A percentile compares a stretch with the other conserved stretches of the same genome.
Evolutionary conservation across 805 yeast genomes (phyloP).

Genomic region (Yamadazyma takamatsuzukensis): DNA sequence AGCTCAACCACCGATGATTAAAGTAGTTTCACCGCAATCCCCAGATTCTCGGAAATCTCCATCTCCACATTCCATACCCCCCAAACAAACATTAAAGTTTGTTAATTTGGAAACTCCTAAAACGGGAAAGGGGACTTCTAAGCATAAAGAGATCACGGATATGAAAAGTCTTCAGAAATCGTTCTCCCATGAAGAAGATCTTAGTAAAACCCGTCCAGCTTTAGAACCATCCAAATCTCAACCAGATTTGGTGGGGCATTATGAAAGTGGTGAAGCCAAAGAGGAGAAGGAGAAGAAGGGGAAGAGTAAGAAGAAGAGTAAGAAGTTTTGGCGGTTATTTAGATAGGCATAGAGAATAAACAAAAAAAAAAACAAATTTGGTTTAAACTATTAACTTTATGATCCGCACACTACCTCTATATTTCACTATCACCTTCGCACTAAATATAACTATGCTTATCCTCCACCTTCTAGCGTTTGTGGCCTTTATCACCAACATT

Average conservation of each 20-base stretch:
- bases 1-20: constrained; percentile 6
- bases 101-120: constrained; percentile 19
- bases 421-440: no score
- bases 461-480: no score
- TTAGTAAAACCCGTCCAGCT: constrained; percentile 16
- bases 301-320: constrained; percentile 25
- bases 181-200: constrained; percentile 35
- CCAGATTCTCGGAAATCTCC: constrained; percentile 4
- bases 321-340: constrained; percentile 35
- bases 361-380: neutral
- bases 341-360: constrained; percentile 5
- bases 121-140: constrained; percentile 9
- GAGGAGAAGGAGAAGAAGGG: constrained; percentile 4
- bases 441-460: no score
- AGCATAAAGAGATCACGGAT: constrained; percentile 12
- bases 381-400: no score
- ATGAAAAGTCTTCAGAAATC: constrained; percentile 22
- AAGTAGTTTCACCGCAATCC: constrained; percentile 6
- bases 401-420: no score
- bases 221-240: constrained; percentile 37
- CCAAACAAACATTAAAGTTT: constrained; percentile 28
- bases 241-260: constrained; percentile 25
- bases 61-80: constrained; percentile 16
- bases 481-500: no score
- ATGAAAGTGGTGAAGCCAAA: neutral